These are phyloP conservation scores for Saccharata proteae DNA, from an alignment of 2,329 filamentous ascomycete species.

Conservation along the genomic window DNA sequence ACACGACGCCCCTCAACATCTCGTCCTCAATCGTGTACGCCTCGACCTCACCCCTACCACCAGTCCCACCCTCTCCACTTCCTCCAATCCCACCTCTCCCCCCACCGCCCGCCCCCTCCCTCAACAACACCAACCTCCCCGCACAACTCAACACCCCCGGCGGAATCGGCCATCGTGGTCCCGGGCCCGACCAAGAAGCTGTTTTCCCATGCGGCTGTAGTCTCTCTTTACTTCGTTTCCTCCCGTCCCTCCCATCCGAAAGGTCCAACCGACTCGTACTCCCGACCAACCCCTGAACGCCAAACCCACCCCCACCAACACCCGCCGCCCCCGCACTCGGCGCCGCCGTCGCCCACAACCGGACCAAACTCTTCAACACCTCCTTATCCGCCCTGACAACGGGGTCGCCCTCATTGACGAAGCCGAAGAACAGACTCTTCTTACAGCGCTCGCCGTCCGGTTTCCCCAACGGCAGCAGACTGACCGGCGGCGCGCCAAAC, in stretches of 20 bases:
- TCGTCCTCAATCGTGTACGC: constrained; percentile 58
- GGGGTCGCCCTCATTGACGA: constrained; percentile 79
- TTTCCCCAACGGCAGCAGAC: constrained; percentile 54
- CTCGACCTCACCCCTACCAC: constrained; percentile 34
- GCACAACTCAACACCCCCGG: constrained; percentile 56
- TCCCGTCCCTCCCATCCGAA: too few relatives aligned
- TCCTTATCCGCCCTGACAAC: constrained; percentile 64
- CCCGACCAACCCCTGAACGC: too few relatives aligned
- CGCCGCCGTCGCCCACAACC: constrained; percentile 53
- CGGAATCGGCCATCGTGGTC: constrained; percentile 52
- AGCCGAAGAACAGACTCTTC: constrained; percentile 65
- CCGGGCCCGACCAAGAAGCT: neutral
- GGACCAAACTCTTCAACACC: constrained; percentile 61
- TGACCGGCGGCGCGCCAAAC: constrained; percentile 73
- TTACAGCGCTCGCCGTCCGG: constrained; percentile 27
- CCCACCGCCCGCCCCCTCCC: constrained; percentile 30
- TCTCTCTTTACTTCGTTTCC: constrained; percentile 4
- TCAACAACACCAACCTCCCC: constrained; percentile 54
- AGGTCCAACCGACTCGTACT: too few relatives aligned
- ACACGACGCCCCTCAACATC: constrained; percentile 57
- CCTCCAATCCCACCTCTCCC: constrained; percentile 28
- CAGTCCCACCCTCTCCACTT: neutral
- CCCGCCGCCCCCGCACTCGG: constrained; percentile 22
- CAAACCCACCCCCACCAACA: neutral
- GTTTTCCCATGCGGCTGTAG: constrained; percentile 4